Evolutionary conservation across 1,284 basidiomycete genomes (phyloP).

Genomic region (Golubevia pallescens): DNA sequence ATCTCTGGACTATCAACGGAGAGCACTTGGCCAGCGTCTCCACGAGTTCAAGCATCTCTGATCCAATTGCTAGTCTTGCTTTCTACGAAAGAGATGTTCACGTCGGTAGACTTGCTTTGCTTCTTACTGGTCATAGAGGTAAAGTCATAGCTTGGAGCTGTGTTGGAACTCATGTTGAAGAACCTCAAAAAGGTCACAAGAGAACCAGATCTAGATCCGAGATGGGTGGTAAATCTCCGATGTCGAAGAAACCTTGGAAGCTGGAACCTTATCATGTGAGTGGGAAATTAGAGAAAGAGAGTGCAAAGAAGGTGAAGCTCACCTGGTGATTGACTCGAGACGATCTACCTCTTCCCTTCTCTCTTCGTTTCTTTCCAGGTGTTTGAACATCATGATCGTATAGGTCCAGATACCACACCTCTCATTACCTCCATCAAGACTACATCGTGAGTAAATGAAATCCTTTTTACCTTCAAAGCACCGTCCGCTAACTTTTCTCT

Average conservation of each 20-base stretch:
- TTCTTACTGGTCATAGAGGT: slow-evolving; percentile 56
- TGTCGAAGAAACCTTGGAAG: slow-evolving; percentile 15
- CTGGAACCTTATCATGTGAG: slow-evolving; percentile 14
- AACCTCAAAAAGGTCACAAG: slow-evolving; percentile 1
- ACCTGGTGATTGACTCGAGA: no score
- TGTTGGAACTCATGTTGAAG: slow-evolving; percentile 25
- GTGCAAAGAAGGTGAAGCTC: no score
- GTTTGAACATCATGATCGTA: slow-evolving; percentile 34
- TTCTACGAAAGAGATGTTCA: slow-evolving; percentile 77
- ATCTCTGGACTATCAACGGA: slow-evolving; percentile 82
- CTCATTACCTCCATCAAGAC: slow-evolving; percentile 24
- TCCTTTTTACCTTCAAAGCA: slow-evolving; percentile 5
- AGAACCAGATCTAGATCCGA: not conserved
- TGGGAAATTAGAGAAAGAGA: no score
- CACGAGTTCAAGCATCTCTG: slow-evolving; percentile 64
- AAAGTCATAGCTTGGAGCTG: slow-evolving; percentile 50
- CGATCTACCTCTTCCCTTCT: no score
- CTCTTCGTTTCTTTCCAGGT: slow-evolving; percentile 19
- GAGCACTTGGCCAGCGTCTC: slow-evolving; percentile 74
- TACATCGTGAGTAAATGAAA: slow-evolving; percentile 11
- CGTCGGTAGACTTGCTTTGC: slow-evolving; percentile 14
- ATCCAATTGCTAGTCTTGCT: slow-evolving; percentile 72
- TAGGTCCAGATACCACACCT: slow-evolving; percentile 12
- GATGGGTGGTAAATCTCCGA: not conserved
- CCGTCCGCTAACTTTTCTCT: not conserved